phyloP scores from a whole-genome alignment of 345 rosid genomes.

The Reutealis trisperma region DNA sequence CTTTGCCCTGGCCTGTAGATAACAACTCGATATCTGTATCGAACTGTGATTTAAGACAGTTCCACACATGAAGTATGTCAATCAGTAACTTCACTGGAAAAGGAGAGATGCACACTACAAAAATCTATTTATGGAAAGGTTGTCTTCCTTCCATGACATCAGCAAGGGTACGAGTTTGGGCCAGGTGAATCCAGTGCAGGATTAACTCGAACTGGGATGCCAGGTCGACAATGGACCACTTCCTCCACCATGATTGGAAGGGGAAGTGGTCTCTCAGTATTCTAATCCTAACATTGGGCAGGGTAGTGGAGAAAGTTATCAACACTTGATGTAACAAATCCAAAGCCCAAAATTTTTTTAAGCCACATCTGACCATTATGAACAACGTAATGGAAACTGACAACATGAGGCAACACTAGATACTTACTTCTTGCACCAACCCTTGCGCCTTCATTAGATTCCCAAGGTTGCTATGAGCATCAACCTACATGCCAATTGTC shows the following conservation, averaged over 20 bases:
- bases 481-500: slow-evolving; percentile 58
- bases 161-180: slow-evolving; percentile 18
- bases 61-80: slow-evolving; percentile 60
- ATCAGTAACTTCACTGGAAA: slow-evolving; percentile 63
- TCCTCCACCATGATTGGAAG: slow-evolving; percentile 12
- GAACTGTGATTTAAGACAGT: slow-evolving; percentile 63
- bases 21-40: slow-evolving; percentile 66
- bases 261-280: slow-evolving; percentile 10
- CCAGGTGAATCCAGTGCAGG: slow-evolving; percentile 28
- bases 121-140: slow-evolving; percentile 25
- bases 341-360: slow-evolving; percentile 18
- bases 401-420: slow-evolving; percentile 10
- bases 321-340: slow-evolving; percentile 12
- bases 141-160: slow-evolving; percentile 18
- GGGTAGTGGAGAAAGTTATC: neutral
- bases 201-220: slow-evolving; percentile 18
- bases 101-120: slow-evolving; percentile 29
- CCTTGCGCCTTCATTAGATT: slow-evolving; percentile 97
- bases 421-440: slow-evolving; percentile 89
- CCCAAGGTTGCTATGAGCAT: slow-evolving; percentile 94
- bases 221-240: slow-evolving; percentile 15
- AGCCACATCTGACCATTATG: neutral
- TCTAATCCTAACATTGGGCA: slow-evolving; percentile 15
- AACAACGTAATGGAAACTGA: neutral
- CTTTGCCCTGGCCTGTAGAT: slow-evolving; percentile 70